These are phyloP conservation scores for Fusarium devonianum DNA, from an alignment of 2,329 filamentous ascomycete species.

Conservation along the genomic window DNA sequence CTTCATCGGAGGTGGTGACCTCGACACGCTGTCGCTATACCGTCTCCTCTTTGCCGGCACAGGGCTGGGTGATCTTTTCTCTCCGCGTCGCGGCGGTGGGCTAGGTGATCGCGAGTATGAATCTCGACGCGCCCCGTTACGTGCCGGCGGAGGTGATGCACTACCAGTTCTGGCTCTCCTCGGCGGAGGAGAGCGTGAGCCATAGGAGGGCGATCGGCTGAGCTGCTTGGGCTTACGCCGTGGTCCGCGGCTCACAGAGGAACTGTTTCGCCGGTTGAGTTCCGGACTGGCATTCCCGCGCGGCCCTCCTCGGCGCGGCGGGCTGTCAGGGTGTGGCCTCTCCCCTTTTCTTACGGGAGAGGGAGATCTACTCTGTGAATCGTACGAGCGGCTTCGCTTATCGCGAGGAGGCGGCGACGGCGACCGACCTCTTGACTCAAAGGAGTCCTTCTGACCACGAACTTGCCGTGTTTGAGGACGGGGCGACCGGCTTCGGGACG, in stretches of 20 bases:
- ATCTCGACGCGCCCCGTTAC: slow-evolving; percentile 33
- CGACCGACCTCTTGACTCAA: slow-evolving; percentile 33
- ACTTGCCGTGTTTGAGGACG: slow-evolving; percentile 37
- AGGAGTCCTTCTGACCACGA: slow-evolving; percentile 32
- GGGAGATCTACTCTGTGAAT: slow-evolving; percentile 35
- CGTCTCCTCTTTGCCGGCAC: slow-evolving; percentile 43
- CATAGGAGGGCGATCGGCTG: slow-evolving; percentile 45
- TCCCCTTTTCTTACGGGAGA: slow-evolving; percentile 34
- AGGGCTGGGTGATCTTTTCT: slow-evolving; percentile 37
- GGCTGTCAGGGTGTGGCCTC: slow-evolving; percentile 32
- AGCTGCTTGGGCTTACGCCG: slow-evolving; percentile 35
- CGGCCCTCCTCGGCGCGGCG: slow-evolving; percentile 35
- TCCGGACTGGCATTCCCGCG: slow-evolving; percentile 26
- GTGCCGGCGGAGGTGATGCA: slow-evolving; percentile 27
- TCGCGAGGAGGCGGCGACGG: slow-evolving; percentile 31
- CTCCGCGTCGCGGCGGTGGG: slow-evolving; percentile 29
- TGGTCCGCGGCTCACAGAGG: slow-evolving; percentile 44
- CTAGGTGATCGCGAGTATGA: slow-evolving; percentile 39
- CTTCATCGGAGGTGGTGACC: slow-evolving; percentile 45
- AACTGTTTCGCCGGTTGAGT: slow-evolving; percentile 44
- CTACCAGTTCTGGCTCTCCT: slow-evolving; percentile 31
- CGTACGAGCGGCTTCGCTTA: slow-evolving; percentile 34
- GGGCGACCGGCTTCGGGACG: slow-evolving; percentile 45
- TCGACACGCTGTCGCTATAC: slow-evolving; percentile 44
- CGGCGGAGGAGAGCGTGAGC: slow-evolving; percentile 42